These are phyloP conservation scores for Rhizopogon vulgaris DNA, from an alignment of 768 basidiomycete species.

Conservation along the genomic window DNA sequence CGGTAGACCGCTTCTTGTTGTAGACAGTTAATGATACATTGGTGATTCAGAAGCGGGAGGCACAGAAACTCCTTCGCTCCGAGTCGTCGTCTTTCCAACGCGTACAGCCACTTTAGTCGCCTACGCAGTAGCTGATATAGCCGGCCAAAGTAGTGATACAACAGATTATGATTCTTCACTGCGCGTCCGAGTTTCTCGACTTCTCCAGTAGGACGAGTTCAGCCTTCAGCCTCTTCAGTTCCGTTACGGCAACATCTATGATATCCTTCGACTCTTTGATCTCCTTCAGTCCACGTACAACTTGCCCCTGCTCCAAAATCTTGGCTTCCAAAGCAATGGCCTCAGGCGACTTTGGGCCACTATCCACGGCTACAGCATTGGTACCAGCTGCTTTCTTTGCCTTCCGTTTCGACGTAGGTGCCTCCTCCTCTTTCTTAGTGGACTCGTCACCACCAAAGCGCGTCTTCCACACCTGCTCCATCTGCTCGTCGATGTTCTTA, in stretches of 20 bases:
- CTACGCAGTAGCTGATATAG: too few relatives aligned
- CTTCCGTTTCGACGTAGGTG: constrained; percentile 43
- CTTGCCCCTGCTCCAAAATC: constrained; percentile 69
- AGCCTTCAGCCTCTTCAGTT: constrained; percentile 59
- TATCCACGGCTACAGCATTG: constrained; percentile 35
- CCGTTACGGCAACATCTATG: constrained; percentile 43
- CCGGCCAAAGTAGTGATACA: too few relatives aligned
- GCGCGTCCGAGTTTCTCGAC: background rate
- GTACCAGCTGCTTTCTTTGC: constrained; percentile 46
- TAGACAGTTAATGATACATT: background rate
- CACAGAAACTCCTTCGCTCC: too few relatives aligned
- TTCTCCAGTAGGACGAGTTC: constrained; percentile 34
- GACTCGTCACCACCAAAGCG: constrained; percentile 67
- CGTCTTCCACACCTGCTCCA: constrained; percentile 74
- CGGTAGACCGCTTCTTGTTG: background rate
- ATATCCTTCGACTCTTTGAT: constrained; percentile 38
- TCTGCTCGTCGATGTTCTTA: constrained; percentile 88
- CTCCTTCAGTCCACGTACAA: constrained; percentile 67
- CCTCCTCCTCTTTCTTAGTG: constrained; percentile 36
- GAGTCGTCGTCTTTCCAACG: too few relatives aligned
- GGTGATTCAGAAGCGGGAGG: too few relatives aligned
- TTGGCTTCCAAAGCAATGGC: constrained; percentile 67
- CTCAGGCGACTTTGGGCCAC: constrained; percentile 66
- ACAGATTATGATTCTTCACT: too few relatives aligned
- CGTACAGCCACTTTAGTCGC: too few relatives aligned